Base-by-base conservation (phyloP, 2,329 filamentous ascomycete genomes). In the Saccharata proteae region DNA sequence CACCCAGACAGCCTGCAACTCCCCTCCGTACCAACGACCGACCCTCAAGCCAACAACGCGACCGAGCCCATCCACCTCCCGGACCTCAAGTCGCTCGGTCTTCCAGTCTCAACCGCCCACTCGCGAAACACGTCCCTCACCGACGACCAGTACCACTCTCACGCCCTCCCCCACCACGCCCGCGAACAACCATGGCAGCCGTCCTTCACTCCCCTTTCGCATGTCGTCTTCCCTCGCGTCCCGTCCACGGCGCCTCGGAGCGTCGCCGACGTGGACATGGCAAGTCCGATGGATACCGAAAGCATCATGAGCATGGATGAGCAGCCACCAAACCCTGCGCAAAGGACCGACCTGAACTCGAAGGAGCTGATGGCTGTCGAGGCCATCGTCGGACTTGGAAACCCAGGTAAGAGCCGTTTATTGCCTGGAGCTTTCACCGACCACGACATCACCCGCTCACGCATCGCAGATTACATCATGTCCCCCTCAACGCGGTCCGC, bases 341-440 rank as follows among this genome's bases (percentile, higher is more conserved):
- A 14, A 30, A 41, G 5, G 35, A 40, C 15, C 3, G 19, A 20
- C 5, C 19, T 32, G 11, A 34, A 29, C 18, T 33, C 27, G 9
- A 34, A 66, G 36, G 62, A 65, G 37, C 52, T 62, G 12, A 47
- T 63, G 29, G 64, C 64, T 5, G 64, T 62, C 13, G 62, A 68
- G 46, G 64, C 64, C 20, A 43, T 68, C 39, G 62, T 59, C 22
- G 62, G 61, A 13, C 46, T 68, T 26, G 59, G 62, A 6, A 65
- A 65, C 44, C 56, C 59, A 47, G 59, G 62, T 65, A 44, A 21
- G 55, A 48, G n/a, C n/a, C n/a, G n/a, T n/a, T n/a, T n/a, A n/a
- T n/a, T n/a, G n/a, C n/a, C n/a, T n/a, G 19, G 25, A 20, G 16
- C 16, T 14, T 28, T 16, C 16, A 9, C 22, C 27, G 20, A 9